A percentile compares a stretch with the other conserved stretches of the same genome.
Conservation (phyloP, 345 rosid genomes). For the Euphorbia tirucalli region DNA sequence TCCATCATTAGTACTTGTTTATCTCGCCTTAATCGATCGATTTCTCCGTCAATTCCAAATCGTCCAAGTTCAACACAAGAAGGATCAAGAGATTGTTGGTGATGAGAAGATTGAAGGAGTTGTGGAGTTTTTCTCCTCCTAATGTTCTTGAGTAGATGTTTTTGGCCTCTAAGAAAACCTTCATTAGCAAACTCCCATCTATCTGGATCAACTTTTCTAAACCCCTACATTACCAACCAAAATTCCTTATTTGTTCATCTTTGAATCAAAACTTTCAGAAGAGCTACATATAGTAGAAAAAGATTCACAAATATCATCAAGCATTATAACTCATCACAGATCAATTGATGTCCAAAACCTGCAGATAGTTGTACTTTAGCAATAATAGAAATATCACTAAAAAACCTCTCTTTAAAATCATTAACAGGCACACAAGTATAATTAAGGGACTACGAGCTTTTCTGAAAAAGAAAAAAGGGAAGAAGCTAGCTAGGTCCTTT, state of each 20-base stretch:
- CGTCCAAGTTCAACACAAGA: conserved; percentile 69
- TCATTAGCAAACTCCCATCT: conserved; percentile 86
- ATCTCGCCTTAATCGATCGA: conserved; percentile 53
- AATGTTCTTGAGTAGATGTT: conserved; percentile 56
- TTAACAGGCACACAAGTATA: too few relatives aligned
- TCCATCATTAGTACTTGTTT: conserved; percentile 62
- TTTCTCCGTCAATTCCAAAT: conserved; percentile 61
- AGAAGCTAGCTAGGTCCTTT: too few relatives aligned
- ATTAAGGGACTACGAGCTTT: too few relatives aligned
- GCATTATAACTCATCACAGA: background rate
- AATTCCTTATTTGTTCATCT: conserved; percentile 4
- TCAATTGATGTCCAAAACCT: too few relatives aligned
- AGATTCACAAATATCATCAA: conserved; percentile 8
- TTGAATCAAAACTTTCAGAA: background rate
- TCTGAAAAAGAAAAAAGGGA: too few relatives aligned
- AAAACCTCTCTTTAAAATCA: too few relatives aligned
- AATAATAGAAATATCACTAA: too few relatives aligned
- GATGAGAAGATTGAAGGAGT: conserved; percentile 14
- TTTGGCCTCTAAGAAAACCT: conserved; percentile 73
- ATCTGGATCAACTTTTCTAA: conserved; percentile 93
- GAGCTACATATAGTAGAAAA: background rate
- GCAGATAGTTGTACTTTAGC: background rate
- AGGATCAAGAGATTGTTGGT: conserved; percentile 46
- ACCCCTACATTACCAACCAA: conserved; percentile 67
- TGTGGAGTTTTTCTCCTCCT: conserved; percentile 52